phyloP scores from a whole-genome alignment of 169 alveolate species.

The Theileria orientalis region DNA sequence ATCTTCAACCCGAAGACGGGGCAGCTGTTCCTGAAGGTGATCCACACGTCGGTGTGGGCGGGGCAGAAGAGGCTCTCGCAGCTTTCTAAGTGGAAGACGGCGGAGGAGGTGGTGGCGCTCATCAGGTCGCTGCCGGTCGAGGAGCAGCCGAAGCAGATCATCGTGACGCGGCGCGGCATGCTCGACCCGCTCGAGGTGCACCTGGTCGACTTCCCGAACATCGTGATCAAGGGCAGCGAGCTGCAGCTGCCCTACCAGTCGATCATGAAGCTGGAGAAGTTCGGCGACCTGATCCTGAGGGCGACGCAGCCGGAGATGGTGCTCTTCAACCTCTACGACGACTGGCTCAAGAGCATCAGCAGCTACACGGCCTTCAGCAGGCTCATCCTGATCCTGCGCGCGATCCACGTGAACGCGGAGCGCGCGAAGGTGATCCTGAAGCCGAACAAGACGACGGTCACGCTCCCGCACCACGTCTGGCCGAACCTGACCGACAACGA shows the following conservation, averaged over 20 bases:
- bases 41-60: slow-evolving; percentile 99
- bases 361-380: slow-evolving; percentile 98
- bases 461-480: slow-evolving; percentile 99
- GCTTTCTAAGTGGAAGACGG: slow-evolving; percentile 99
- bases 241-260: slow-evolving; percentile 98
- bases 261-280: slow-evolving; percentile 95
- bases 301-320: slow-evolving; percentile 99
- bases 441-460: slow-evolving; percentile 95
- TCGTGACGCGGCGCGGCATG: slow-evolving; percentile 99
- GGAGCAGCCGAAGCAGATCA: slow-evolving; percentile 99
- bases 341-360: slow-evolving; percentile 97
- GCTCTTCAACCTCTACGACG: slow-evolving; percentile 98
- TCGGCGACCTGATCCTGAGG: slow-evolving; percentile 98
- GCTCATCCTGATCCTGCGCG: slow-evolving; percentile 94
- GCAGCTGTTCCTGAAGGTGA: slow-evolving; percentile 97
- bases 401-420: slow-evolving; percentile 97
- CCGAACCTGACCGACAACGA: slow-evolving; percentile 98
- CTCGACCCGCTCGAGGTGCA: slow-evolving; percentile 99
- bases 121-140: slow-evolving; percentile 99
- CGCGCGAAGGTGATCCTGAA: slow-evolving; percentile 95
- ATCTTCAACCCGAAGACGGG: slow-evolving; percentile 99
- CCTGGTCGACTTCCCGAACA: slow-evolving; percentile 99
- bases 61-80: slow-evolving; percentile 99
- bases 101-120: slow-evolving; percentile 99
- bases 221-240: slow-evolving; percentile 99